Evolutionary conservation across 2,329 filamentous ascomycete species (phyloP), one percentile per base, ranked within the genome.

Genomic region (Atkinsonella hypoxylon): DNA sequence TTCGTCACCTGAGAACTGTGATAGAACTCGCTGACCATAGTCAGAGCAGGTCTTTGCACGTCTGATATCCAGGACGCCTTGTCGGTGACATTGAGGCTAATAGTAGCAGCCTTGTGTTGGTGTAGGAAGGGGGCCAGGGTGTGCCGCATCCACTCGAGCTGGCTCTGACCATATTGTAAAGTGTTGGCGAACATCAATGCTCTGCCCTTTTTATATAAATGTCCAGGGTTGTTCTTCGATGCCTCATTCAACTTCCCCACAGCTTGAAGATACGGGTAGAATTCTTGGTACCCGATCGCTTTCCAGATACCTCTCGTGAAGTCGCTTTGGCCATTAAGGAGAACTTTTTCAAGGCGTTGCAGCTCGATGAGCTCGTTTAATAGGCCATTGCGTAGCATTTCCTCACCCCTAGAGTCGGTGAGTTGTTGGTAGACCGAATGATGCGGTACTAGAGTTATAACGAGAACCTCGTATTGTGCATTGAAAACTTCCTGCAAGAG

Each of bases 91-190:
- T 17, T n/a, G 12, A 49, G 47, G 20, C 40, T 49, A 13, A 44
- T 11, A 6, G 17, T 44, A 10, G 11, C 18, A 0, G 40, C 31
- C 31, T 36, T 34, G 39, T 49, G 30, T 15, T 30, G 47, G 31
- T 49, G 26, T 8, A 49, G 31, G 11, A 49, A 49, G 13, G 47
- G 47, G 1, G 7, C 17, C 40, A 49, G 10, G 18, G 39, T 49
- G 30, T 49, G 39, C 9, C 40, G 40, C 11, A 44, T 44, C 47
- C 47, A 49, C 20, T 49, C 39, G 15, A 49, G 47, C 47, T 49
- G 47, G 39, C 40, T 12, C 40, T 36, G 47, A 18, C 47, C 47
- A 40, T 49, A 49, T 11, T 30, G 47, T 10, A 49, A 13, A 8
- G 47, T 49, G 38, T 22, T 49, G 17, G 40, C 47, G 26, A 36